These are phyloP conservation scores for Carex kokanica DNA, from an alignment of 176 grass and related monocot genomes.

Conservation along the genomic window DNA sequence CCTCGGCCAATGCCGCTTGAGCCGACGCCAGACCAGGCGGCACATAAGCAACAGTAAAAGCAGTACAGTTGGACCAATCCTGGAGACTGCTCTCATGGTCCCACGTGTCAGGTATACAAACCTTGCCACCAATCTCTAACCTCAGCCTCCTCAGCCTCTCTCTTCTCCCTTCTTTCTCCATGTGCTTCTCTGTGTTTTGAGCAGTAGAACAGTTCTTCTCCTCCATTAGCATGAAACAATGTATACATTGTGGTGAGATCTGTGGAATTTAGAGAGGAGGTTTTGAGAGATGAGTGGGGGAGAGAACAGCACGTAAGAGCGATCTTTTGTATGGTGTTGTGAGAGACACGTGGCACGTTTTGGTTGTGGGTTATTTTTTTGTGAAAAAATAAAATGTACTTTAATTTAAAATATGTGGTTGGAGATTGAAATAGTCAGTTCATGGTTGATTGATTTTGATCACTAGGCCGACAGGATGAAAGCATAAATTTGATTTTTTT, in stretches of 20 bases:
- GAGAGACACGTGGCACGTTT: constrained; percentile 2
- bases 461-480: not conserved
- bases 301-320: constrained; percentile 3
- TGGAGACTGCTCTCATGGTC: constrained; percentile 16
- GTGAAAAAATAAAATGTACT: not conserved
- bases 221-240: not conserved
- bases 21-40: not conserved
- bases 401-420: constrained; percentile 4
- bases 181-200: constrained; percentile 1
- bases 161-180: not conserved
- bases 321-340: constrained; percentile 15
- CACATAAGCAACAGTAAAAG: constrained; percentile 14
- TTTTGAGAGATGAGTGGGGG: not conserved
- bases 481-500: not conserved
- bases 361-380: not conserved
- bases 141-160: constrained; percentile 28
- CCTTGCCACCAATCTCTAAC: constrained; percentile 16
- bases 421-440: too few species aligned
- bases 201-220: not conserved
- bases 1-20: not conserved
- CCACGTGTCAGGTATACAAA: constrained; percentile 31
- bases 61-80: constrained; percentile 15
- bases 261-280: not conserved
- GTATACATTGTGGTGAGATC: not conserved
- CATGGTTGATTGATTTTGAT: not conserved